A percentile compares a stretch with the other conserved stretches of the same genome.
These are phyloP conservation scores for Dothiorella sarmentorum DNA, from an alignment of 2,329 filamentous ascomycete genomes.

Conservation along the genomic window DNA sequence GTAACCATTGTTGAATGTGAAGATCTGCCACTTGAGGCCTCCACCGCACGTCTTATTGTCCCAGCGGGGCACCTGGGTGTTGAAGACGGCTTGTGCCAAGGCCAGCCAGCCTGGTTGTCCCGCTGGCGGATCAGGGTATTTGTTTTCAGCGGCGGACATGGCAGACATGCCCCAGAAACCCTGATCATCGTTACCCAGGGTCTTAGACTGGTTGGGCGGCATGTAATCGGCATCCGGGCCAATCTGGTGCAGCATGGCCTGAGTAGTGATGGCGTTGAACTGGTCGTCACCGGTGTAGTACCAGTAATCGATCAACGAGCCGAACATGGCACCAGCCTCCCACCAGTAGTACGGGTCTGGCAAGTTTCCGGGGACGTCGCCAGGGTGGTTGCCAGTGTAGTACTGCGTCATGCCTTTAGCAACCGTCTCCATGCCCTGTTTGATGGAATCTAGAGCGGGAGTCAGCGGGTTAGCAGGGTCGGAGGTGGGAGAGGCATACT, in stretches of 20 bases:
- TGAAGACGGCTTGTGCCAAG: slow-evolving; percentile 75
- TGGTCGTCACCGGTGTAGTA: slow-evolving; percentile 41
- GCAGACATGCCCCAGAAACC: slow-evolving; percentile 58
- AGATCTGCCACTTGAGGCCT: slow-evolving; percentile 84
- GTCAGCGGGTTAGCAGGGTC: neutral
- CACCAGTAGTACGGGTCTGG: slow-evolving; percentile 45
- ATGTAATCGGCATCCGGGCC: slow-evolving; percentile 73
- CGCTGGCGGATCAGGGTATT: slow-evolving; percentile 41
- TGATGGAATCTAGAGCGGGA: slow-evolving; percentile 8
- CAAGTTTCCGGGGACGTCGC: slow-evolving; percentile 45
- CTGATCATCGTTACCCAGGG: slow-evolving; percentile 58
- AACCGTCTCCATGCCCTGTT: slow-evolving; percentile 7
- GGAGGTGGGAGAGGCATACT: neutral
- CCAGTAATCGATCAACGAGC: slow-evolving; percentile 41
- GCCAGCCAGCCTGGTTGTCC: slow-evolving; percentile 67
- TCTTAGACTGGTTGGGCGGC: slow-evolving; percentile 28
- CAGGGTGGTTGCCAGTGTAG: slow-evolving; percentile 16
- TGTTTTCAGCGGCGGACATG: slow-evolving; percentile 55
- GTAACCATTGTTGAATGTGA: slow-evolving; percentile 69
- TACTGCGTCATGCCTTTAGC: slow-evolving; percentile 17
- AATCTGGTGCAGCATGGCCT: slow-evolving; percentile 69
- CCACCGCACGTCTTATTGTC: slow-evolving; percentile 64
- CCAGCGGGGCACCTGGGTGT: slow-evolving; percentile 71
- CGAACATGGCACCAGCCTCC: slow-evolving; percentile 42
- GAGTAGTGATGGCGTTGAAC: slow-evolving; percentile 38